Conservation (phyloP, 1,284 basidiomycete species). For the Clitocybe nebularis region DNA sequence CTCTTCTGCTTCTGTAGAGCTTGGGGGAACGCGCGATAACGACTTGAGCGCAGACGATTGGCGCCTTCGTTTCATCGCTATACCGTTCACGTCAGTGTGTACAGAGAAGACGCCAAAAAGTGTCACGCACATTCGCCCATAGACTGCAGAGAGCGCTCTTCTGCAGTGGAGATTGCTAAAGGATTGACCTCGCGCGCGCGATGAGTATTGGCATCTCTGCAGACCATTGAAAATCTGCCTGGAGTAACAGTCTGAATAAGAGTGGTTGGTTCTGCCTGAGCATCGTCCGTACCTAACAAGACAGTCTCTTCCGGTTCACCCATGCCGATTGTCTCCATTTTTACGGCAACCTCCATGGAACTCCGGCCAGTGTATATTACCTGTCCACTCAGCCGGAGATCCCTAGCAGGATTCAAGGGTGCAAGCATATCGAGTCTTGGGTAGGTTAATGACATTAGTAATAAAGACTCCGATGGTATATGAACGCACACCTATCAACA, state of each 20-base stretch:
- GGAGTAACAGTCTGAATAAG: not conserved
- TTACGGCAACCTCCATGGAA: constrained; percentile 80
- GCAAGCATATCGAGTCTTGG: constrained; percentile 62
- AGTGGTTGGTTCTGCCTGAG: not conserved
- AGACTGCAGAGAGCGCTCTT: constrained; percentile 59
- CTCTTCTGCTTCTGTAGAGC: constrained; percentile 59
- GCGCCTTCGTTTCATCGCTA: constrained; percentile 51
- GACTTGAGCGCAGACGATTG: constrained; percentile 50
- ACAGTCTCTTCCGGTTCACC: constrained; percentile 53
- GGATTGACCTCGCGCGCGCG: constrained; percentile 65
- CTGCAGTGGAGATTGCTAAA: constrained; percentile 53
- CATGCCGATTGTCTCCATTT: constrained; percentile 64
- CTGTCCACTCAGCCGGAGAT: constrained; percentile 73
- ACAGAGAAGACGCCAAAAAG: not conserved
- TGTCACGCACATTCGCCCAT: constrained; percentile 64
- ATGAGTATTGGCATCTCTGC: constrained; percentile 66
- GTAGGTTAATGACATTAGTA: constrained; percentile 2
- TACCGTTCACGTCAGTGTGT: not conserved
- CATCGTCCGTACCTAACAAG: constrained; percentile 57
- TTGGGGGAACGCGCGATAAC: constrained; percentile 69
- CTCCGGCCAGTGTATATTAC: constrained; percentile 76
- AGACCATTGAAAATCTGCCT: constrained; percentile 74
- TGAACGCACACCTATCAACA: constrained; percentile 59
- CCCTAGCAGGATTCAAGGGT: constrained; percentile 53
- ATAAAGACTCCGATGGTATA: not conserved